Percentiles rank a stretch among this genome's conserved stretches.
These are phyloP conservation scores for Umbelopsis sp. DNA, from an alignment of 371 early-diverging fungal genomes.

Conservation along the genomic window DNA sequence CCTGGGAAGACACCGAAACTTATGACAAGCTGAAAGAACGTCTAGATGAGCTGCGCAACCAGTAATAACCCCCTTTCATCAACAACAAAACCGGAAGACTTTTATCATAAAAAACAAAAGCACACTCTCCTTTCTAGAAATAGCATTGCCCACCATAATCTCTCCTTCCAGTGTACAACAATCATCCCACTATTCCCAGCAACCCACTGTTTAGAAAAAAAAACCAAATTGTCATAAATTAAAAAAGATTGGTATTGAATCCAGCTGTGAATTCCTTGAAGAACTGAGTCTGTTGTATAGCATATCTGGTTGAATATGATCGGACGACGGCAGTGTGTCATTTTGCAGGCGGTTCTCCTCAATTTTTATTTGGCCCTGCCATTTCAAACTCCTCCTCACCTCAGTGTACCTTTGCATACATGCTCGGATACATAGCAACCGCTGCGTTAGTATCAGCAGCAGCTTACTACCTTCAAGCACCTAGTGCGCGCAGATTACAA, in stretches of 20 bases:
- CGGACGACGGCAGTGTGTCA: too few species aligned
- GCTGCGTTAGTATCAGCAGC: background rate
- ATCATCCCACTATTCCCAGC: background rate
- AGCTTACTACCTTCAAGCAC: background rate
- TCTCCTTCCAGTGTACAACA: background rate
- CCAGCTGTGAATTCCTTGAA: too few species aligned
- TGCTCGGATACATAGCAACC: background rate
- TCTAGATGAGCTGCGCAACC: slow-evolving; percentile 51
- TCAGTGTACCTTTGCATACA: background rate
- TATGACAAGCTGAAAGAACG: slow-evolving; percentile 66
- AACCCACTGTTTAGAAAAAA: background rate
- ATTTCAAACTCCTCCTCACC: background rate
- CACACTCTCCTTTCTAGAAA: background rate
- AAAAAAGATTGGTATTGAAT: too few species aligned
- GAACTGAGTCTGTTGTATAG: too few species aligned
- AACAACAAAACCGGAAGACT: too few species aligned
- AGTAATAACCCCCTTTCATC: background rate
- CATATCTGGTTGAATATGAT: too few species aligned
- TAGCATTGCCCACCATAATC: background rate
- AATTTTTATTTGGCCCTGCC: too few species aligned
- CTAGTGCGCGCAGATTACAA: slow-evolving; percentile 17
- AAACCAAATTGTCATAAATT: background rate
- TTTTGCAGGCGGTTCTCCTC: too few species aligned
- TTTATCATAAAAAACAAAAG: background rate
- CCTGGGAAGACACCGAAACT: slow-evolving; percentile 69